These are phyloP conservation scores for Hyphopichia burtonii DNA, from an alignment of 1,139 yeast genomes.

Conservation along the genomic window DNA sequence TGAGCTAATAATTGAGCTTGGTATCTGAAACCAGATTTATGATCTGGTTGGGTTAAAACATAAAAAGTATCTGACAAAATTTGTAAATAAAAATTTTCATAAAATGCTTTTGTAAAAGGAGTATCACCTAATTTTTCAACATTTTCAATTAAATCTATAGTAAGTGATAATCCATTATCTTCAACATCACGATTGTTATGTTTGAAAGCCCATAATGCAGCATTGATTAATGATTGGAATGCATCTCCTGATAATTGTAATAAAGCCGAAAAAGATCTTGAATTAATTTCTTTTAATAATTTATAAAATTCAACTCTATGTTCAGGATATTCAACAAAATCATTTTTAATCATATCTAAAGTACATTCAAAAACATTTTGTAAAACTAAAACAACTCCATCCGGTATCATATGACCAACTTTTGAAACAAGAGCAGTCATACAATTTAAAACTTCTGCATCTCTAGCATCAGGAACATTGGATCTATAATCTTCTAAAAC, in stretches of 20 bases:
- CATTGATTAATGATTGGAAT: conserved; percentile 86
- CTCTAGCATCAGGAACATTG: conserved; percentile 95
- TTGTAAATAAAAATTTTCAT: conserved; percentile 83
- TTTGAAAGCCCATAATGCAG: conserved; percentile 97
- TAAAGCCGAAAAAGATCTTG: conserved; percentile 82
- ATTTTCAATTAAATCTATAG: conserved; percentile 78
- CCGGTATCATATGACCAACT: conserved; percentile 87
- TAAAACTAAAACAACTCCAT: conserved; percentile 81
- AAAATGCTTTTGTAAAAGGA: conserved; percentile 81
- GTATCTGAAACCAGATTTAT: conserved; percentile 89
- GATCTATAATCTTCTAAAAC: conserved; percentile 86
- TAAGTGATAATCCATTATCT: conserved; percentile 79
- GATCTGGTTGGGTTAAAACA: conserved; percentile 95
- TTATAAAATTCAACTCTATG: conserved; percentile 96
- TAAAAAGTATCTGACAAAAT: conserved; percentile 89
- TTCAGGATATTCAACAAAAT: conserved; percentile 95
- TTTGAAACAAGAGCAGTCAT: conserved; percentile 85
- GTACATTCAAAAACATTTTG: conserved; percentile 95
- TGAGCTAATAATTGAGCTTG: conserved; percentile 85
- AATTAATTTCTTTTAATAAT: conserved; percentile 80
- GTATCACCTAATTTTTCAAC: conserved; percentile 77
- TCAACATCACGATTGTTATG: conserved; percentile 96
- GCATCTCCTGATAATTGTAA: conserved; percentile 89
- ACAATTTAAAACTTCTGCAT: conserved; percentile 95
- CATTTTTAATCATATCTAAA: conserved; percentile 90